Base-by-base conservation (phyloP, 306 rosid species). In the Prunus armeniaca region DNA sequence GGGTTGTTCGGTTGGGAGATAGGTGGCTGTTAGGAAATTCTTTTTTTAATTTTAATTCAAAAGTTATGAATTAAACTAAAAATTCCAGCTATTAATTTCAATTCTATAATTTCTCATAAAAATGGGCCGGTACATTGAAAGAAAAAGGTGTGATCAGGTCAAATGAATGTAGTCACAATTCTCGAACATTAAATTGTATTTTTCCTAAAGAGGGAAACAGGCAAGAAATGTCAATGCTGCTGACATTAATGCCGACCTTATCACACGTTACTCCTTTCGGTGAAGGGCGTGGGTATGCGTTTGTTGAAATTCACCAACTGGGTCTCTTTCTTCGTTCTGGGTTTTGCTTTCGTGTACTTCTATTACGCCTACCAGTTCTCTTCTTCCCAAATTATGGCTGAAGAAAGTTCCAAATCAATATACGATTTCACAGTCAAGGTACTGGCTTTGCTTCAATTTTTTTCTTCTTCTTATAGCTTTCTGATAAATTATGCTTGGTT, bases 401-500 rank as follows among this genome's bases (percentile, higher is more conserved):
- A 81, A 72, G 69, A 82, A n/a, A 15, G 88, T 52, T 69, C 97
- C 89, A 87, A 82, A 60, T 89, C 97, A 70, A 72, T 91, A 2
- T 89, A 87, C 73, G 97, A 91, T 63, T 88, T 91, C 88, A 82
- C 97, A 47, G 97, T 93, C 86, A 89, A 89, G 96, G 97, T 86
- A 72, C 15, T 34, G 32, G 13, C 46, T 28, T 12, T 10, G 32
- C 19, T 79, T 58, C 25, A 32, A 4, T 2, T 24, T 61, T 12
- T 60, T 0, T 10, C n/a, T 30, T 72, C 9, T 20, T 25, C 50
- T 22, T 12, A 22, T 38, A 38, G 43, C n/a, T 74, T 0, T 67
- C 27, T 27, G 12, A 0, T 27, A 50, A 8, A 17, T 34, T 47
- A 4, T 69, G 64, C 45, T 79, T 82, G 74, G 50, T 41, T 25